A percentile compares a stretch with the other conserved stretches of the same genome.
phyloP scores from a whole-genome alignment of 257 asterid species.

The Solanum gandarillasii region DNA sequence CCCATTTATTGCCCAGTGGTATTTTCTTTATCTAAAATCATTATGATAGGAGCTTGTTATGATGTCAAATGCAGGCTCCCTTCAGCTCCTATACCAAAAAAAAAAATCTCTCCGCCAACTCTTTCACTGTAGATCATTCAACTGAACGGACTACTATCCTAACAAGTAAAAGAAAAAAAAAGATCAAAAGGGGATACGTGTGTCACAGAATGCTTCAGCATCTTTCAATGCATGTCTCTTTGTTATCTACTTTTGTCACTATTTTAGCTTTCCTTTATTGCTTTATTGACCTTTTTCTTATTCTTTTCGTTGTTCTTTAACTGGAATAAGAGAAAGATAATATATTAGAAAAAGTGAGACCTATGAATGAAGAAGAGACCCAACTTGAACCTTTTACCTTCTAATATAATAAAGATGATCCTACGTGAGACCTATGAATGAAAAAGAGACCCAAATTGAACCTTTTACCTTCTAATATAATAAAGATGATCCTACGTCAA shows the following conservation, averaged over 20 bases:
- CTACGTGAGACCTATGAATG: neutral
- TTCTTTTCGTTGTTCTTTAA: neutral
- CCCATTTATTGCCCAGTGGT: conserved; percentile 1
- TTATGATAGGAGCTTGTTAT: neutral
- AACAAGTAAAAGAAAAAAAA: neutral
- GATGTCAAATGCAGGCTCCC: neutral
- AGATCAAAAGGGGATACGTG: neutral
- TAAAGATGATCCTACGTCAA: neutral
- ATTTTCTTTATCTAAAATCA: neutral
- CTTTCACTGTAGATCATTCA: neutral
- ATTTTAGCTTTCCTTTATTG: neutral
- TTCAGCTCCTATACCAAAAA: neutral
- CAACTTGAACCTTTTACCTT: neutral
- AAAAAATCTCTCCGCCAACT: neutral
- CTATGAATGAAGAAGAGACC: neutral
- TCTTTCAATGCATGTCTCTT: neutral
- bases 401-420: neutral
- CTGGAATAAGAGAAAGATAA: neutral
- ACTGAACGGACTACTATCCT: neutral
- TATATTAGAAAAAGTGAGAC: neutral
- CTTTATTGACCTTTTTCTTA: neutral
- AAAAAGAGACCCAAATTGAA: neutral
- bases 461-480: neutral
- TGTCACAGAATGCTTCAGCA: neutral
- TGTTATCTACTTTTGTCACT: neutral